These are phyloP conservation scores for Myxozyma geophila DNA, from an alignment of 805 yeast genomes.

Conservation along the genomic window DNA sequence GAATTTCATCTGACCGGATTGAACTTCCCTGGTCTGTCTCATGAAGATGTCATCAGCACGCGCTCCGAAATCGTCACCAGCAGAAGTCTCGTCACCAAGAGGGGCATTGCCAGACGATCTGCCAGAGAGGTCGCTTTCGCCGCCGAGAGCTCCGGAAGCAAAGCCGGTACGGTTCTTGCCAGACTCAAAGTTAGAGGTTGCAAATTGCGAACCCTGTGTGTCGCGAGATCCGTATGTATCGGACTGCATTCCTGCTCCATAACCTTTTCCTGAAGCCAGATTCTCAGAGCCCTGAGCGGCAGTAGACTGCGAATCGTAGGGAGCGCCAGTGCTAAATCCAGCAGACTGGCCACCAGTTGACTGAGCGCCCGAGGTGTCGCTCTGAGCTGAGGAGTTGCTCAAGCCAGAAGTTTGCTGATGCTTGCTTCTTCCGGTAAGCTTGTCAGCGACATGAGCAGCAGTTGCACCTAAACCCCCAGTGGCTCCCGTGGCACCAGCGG, in stretches of 20 bases:
- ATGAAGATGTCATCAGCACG: constrained; percentile 11
- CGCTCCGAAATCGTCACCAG: constrained; percentile 3
- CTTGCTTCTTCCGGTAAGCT: too few relatives aligned
- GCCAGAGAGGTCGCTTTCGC: not conserved
- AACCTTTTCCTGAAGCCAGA: not conserved
- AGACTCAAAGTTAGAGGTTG: too few relatives aligned
- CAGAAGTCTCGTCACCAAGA: not conserved
- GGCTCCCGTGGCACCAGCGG: too few relatives aligned
- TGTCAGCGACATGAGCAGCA: too few relatives aligned
- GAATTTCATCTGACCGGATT: not conserved
- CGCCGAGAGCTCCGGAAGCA: not conserved
- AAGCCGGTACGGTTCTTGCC: not conserved
- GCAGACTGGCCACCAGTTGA: constrained; percentile 6
- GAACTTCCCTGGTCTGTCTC: not conserved
- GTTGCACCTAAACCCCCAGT: too few relatives aligned
- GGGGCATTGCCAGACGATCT: not conserved
- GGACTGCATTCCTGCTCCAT: not conserved
- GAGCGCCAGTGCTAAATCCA: not conserved
- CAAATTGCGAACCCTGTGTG: too few relatives aligned
- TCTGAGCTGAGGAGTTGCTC: too few relatives aligned
- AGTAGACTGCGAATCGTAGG: not conserved
- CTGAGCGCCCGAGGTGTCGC: not conserved
- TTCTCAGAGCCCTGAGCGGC: not conserved
- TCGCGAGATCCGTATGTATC: too few relatives aligned
- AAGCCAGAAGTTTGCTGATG: too few relatives aligned